A percentile compares a stretch with the other conserved stretches of the same genome.
These are phyloP conservation scores for Solanum hybrid DNA, from an alignment of 305 asterid genomes.

Conservation along the genomic window DNA sequence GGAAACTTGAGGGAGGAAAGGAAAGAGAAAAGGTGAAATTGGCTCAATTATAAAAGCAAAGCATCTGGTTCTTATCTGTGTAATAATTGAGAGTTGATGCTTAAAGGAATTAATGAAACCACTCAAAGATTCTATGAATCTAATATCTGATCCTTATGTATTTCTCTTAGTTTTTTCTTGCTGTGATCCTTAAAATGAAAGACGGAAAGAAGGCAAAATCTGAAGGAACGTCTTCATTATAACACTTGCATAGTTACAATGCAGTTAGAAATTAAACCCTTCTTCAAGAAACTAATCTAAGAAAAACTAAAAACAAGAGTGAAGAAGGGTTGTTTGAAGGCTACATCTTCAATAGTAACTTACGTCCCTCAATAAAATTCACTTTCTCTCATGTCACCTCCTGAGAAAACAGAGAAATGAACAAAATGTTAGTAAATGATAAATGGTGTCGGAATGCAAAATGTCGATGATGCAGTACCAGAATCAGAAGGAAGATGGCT, in stretches of 20 bases:
- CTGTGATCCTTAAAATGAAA: background rate
- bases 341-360: background rate
- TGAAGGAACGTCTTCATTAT: slow-evolving; percentile 9
- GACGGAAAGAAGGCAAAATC: background rate
- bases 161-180: background rate
- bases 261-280: slow-evolving; percentile 7
- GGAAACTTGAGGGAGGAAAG: background rate
- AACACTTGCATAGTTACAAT: background rate
- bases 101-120: background rate
- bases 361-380: background rate
- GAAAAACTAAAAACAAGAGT: background rate
- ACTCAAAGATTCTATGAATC: background rate
- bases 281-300: background rate
- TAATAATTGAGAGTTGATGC: background rate
- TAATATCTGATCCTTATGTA: background rate
- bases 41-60: background rate
- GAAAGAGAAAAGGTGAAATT: background rate
- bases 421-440: background rate
- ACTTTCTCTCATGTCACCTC: slow-evolving; percentile 13
- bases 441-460: background rate
- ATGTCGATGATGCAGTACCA: background rate
- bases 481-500: slow-evolving; percentile 4
- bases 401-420: slow-evolving; percentile 14
- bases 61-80: background rate
- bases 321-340: background rate